Evolutionary conservation across 2,329 filamentous ascomycete genomes (phyloP).

Genomic region (Arthroderma sp.): DNA sequence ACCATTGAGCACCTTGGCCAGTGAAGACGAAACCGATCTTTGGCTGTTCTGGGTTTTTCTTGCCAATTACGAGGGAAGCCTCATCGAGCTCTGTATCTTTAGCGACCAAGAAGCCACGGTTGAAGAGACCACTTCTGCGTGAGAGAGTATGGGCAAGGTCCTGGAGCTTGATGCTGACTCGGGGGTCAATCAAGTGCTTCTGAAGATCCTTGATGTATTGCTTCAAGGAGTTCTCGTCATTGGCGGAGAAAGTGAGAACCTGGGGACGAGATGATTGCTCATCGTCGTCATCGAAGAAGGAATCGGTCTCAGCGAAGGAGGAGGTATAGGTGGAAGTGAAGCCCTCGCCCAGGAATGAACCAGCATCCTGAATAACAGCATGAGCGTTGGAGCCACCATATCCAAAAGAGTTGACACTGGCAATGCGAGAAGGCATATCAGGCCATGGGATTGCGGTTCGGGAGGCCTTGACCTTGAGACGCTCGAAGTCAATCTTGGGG

Average conservation of each 20-base stretch:
- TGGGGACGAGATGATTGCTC: constrained; percentile 2
- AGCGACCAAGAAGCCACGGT: constrained; percentile 11
- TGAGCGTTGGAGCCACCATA: constrained; percentile 33
- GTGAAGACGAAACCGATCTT: constrained; percentile 8
- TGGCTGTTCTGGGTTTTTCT: neutral
- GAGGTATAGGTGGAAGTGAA: neutral
- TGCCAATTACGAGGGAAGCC: neutral
- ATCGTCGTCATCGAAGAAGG: neutral
- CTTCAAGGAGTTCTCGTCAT: constrained; percentile 14
- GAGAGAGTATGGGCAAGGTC: constrained; percentile 17
- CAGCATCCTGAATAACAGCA: constrained; percentile 26
- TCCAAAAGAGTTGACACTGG: constrained; percentile 37
- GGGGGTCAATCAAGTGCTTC: neutral
- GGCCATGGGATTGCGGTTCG: constrained; percentile 6
- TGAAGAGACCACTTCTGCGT: constrained; percentile 8
- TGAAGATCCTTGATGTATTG: constrained; percentile 7
- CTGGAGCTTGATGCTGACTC: neutral
- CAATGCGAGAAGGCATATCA: constrained; percentile 12
- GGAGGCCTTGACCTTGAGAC: neutral
- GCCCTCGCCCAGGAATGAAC: neutral
- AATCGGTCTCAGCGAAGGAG: neutral
- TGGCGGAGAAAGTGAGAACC: constrained; percentile 15
- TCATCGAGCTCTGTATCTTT: neutral
- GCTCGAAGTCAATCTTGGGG: constrained; percentile 11
- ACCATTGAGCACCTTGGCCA: constrained; percentile 11